A percentile compares a stretch with the other conserved stretches of the same genome.
These are phyloP conservation scores for Russula vinacea DNA, from an alignment of 768 basidiomycete genomes.

Conservation along the genomic window DNA sequence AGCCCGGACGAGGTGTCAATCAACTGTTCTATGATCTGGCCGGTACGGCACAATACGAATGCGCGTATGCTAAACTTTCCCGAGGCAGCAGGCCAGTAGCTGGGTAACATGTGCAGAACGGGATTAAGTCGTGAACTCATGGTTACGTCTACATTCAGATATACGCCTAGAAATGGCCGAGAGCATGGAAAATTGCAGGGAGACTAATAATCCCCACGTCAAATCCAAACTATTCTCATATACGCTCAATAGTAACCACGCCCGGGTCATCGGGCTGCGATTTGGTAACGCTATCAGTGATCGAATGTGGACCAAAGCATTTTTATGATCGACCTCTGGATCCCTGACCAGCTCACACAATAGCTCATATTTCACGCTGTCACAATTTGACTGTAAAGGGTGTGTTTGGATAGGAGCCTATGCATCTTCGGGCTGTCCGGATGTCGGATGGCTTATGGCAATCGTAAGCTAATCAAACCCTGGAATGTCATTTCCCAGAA, in stretches of 20 bases:
- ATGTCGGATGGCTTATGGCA: neutral
- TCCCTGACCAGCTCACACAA: too few relatives aligned
- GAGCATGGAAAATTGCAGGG: neutral
- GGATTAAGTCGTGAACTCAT: neutral
- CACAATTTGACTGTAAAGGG: neutral
- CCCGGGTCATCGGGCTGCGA: neutral
- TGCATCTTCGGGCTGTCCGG: neutral
- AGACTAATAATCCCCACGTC: neutral
- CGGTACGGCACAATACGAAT: neutral
- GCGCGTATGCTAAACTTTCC: neutral
- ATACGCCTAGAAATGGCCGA: neutral
- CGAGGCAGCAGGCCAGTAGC: neutral
- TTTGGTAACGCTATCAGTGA: neutral
- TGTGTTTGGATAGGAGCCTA: neutral
- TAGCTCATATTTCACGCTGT: neutral
- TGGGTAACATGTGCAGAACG: neutral
- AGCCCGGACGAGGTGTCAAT: neutral
- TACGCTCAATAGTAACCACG: neutral
- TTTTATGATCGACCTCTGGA: neutral
- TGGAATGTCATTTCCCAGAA: constrained; percentile 4
- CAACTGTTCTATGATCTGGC: neutral
- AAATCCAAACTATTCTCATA: neutral
- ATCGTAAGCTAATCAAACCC: neutral
- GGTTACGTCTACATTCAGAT: neutral
- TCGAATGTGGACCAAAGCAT: neutral